phyloP scores from a whole-genome alignment of 768 basidiomycete species.

The Phylloporus sp. region DNA sequence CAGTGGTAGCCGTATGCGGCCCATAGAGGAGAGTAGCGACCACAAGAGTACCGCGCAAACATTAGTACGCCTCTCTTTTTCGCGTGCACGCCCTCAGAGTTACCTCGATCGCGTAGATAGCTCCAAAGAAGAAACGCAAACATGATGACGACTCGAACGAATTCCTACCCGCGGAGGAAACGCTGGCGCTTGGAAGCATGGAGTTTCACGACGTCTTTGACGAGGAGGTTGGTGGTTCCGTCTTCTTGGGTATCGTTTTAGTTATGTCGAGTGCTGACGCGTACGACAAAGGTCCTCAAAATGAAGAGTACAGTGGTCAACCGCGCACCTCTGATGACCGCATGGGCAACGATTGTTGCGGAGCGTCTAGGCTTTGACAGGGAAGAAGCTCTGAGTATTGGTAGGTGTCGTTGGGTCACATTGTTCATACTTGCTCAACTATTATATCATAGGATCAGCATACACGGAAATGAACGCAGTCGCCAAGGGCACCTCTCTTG shows the following conservation, averaged over 20 bases:
- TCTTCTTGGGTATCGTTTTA: neutral
- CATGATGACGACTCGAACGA: conserved; percentile 47
- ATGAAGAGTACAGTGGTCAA: conserved; percentile 68
- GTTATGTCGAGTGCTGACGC: conserved; percentile 2
- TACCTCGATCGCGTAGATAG: conserved; percentile 30
- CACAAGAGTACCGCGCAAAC: conserved; percentile 24
- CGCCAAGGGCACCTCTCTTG: conserved; percentile 78
- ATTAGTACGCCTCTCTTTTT: conserved; percentile 23
- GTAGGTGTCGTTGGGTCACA: conserved; percentile 36
- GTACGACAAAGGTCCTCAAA: conserved; percentile 46
- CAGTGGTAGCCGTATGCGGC: neutral
- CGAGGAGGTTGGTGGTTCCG: conserved; percentile 50
- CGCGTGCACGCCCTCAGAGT: neutral
- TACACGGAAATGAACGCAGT: conserved; percentile 93
- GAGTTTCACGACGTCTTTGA: conserved; percentile 72
- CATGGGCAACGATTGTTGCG: conserved; percentile 85
- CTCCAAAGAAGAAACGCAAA: conserved; percentile 49
- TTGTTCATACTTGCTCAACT: neutral
- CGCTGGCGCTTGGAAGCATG: conserved; percentile 45
- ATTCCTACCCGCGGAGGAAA: conserved; percentile 56
- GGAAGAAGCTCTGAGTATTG: conserved; percentile 89
- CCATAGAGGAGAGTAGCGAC: conserved; percentile 6
- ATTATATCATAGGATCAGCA: conserved; percentile 60
- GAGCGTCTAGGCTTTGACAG: conserved; percentile 81
- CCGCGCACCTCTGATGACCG: conserved; percentile 91